phyloP scores from a whole-genome alignment of 495 filamentous ascomycete species.

The Penicillium samsonianum region DNA sequence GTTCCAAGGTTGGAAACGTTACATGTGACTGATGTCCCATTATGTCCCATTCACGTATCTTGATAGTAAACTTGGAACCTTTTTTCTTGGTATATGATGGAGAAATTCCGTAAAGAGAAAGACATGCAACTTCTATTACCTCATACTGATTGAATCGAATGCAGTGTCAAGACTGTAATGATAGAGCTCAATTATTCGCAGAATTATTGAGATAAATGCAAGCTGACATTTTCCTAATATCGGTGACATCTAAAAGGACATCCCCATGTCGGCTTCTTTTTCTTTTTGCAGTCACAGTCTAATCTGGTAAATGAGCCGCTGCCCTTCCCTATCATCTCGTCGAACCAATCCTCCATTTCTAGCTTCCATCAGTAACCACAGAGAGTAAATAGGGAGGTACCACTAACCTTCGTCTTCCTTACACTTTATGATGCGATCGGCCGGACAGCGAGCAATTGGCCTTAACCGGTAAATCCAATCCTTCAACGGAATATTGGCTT shows the following conservation, averaged over 20 bases:
- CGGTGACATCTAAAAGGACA: conserved; percentile 19
- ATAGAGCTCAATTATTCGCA: neutral
- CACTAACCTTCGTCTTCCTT: conserved; percentile 18
- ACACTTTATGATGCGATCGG: conserved; percentile 4
- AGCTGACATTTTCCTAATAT: conserved; percentile 11
- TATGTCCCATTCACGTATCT: conserved; percentile 2
- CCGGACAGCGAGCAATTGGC: conserved; percentile 10
- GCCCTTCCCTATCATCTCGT: conserved; percentile 20
- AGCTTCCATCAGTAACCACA: conserved; percentile 14
- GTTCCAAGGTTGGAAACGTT: conserved; percentile 8
- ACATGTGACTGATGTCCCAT: conserved; percentile 1
- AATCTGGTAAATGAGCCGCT: conserved; percentile 15
- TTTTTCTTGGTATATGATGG: conserved; percentile 3
- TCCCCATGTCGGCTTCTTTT: conserved; percentile 9
- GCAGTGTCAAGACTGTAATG: conserved; percentile 2
- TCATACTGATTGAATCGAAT: conserved; percentile 2
- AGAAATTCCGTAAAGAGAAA: neutral
- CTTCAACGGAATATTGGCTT: conserved; percentile 13
- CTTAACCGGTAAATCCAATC: conserved; percentile 20
- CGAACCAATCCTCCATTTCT: conserved; percentile 21
- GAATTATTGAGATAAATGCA: conserved; percentile 6
- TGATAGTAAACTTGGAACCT: conserved; percentile 4
- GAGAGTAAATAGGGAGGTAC: conserved; percentile 8
- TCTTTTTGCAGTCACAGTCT: conserved; percentile 19
- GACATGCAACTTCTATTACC: neutral